Evolutionary conservation across 805 yeast species (phyloP), one percentile per base, ranked within the genome.

Genomic region (Candida parachauliodes): DNA sequence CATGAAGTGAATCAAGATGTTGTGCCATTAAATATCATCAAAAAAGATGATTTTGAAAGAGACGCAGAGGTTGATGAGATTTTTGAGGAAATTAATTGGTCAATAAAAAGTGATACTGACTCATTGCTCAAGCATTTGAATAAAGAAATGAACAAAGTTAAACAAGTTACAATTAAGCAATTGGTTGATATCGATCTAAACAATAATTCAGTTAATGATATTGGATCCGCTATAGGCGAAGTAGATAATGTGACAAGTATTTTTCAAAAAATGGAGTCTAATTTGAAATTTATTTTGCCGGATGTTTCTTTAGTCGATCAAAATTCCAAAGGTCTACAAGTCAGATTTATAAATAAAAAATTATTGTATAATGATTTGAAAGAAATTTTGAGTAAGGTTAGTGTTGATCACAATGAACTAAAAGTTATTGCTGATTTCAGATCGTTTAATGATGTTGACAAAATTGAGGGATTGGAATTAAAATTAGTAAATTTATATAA

Each of bases 261-360:
- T 15, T 68, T 68, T 54, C 64, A 62, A 41, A 58, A 52, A 32
- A 62, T 65, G 68, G 72, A 66, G 41, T 47, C 63, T 22, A 63
- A 59, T 39, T 62, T 68, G 42, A 60, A 58, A 34, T 46, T 55
- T 27, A 44, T 87, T 25, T 74, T 80, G 10, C 77, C 77, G 3
- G 91, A 84, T 43, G 77, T 89, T 35, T 73, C 76, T 32, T 75
- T 72, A 36, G 79, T 88, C 28, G 95, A 88, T 52, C 68, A 70
- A 24, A 84, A 82, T 52, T 80, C 89, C 2, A 78, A 83, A 49
- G 95, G 95, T 34, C 59, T 88, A 12, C 96, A 89, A 59, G 82
- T 89, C 5, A 81, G 81, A 47, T 77, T 91, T 4, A 79, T 86
- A 30, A 89, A 89, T 60, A 85, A 84, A 57, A 86, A 85, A 50